Conservation (phyloP, 257 asterid genomes). For the Solanum gracilifrons region DNA sequence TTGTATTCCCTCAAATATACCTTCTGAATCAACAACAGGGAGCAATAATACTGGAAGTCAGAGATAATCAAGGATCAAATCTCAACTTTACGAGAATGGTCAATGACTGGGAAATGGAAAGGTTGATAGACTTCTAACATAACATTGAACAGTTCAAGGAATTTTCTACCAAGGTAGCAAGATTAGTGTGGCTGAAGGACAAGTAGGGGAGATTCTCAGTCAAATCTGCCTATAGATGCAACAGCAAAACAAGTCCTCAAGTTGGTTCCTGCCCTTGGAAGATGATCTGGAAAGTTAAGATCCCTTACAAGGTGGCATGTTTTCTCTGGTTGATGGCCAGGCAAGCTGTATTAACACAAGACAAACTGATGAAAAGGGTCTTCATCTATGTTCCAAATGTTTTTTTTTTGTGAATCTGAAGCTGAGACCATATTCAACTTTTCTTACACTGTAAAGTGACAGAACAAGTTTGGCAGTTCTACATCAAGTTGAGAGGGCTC, state of each 20-base stretch:
- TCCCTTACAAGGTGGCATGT: not conserved
- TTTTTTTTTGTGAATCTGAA: not conserved
- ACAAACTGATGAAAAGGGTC: not conserved
- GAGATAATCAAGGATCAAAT: not conserved
- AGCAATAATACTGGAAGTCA: not conserved
- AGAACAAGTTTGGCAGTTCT: not conserved
- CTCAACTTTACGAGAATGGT: not conserved
- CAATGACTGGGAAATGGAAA: not conserved
- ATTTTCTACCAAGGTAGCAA: not conserved
- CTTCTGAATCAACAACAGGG: not conserved
- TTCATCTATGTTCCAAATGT: not conserved
- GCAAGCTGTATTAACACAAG: not conserved
- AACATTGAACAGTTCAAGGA: not conserved
- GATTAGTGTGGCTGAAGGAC: not conserved
- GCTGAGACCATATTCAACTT: not conserved
- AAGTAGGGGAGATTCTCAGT: not conserved
- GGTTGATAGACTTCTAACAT: not conserved
- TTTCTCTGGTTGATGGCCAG: not conserved
- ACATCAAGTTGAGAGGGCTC: not conserved
- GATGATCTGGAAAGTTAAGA: not conserved
- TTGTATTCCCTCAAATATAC: not conserved
- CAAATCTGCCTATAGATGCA: not conserved
- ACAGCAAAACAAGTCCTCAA: not conserved
- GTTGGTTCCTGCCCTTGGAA: not conserved
- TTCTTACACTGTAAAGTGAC: not conserved